Percentiles rank a stretch among this genome's conserved stretches.
Evolutionary conservation across 371 early-diverging fungal species (phyloP).

Genomic region (Zopfochytrium polystomum): DNA sequence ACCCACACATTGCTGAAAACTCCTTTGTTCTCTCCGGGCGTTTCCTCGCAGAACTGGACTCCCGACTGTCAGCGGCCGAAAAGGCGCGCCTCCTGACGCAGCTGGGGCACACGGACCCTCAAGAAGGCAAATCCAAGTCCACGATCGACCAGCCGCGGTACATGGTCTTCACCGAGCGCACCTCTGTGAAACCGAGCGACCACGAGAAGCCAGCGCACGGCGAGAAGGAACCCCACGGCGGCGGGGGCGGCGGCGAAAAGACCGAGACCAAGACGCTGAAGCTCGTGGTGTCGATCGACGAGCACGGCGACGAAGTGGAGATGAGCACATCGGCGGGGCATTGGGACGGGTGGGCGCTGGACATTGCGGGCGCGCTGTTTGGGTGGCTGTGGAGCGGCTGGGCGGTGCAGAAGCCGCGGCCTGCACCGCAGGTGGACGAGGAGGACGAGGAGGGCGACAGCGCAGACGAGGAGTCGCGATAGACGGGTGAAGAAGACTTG

Average conservation of each 20-base stretch:
- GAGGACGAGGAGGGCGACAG: too few relatives aligned
- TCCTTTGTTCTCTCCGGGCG: not conserved
- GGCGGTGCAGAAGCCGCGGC: too few relatives aligned
- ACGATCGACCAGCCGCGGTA: conserved; percentile 3
- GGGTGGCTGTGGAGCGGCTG: too few relatives aligned
- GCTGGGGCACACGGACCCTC: conserved; percentile 5
- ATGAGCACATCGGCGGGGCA: not conserved
- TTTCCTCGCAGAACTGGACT: conserved; percentile 11
- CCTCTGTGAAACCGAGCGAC: conserved; percentile 3
- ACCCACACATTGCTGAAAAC: not conserved
- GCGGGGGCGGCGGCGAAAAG: not conserved
- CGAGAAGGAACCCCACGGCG: not conserved
- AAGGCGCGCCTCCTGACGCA: conserved; percentile 6
- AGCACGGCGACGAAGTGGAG: conserved; percentile 8
- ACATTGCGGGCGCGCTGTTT: too few relatives aligned
- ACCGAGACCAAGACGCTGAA: conserved; percentile 8
- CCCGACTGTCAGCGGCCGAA: not conserved
- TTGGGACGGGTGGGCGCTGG: conserved; percentile 18
- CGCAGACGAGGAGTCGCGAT: too few relatives aligned
- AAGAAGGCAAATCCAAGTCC: not conserved
- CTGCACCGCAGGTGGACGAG: too few relatives aligned
- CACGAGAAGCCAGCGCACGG: too few relatives aligned
- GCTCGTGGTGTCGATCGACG: conserved; percentile 6
- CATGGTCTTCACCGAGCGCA: conserved; percentile 19
- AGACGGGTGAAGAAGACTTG: too few relatives aligned